Percentiles rank a stretch among this genome's conserved stretches.
Evolutionary conservation across 768 basidiomycete genomes (phyloP).

Genomic region (Artomyces pyxidatus): DNA sequence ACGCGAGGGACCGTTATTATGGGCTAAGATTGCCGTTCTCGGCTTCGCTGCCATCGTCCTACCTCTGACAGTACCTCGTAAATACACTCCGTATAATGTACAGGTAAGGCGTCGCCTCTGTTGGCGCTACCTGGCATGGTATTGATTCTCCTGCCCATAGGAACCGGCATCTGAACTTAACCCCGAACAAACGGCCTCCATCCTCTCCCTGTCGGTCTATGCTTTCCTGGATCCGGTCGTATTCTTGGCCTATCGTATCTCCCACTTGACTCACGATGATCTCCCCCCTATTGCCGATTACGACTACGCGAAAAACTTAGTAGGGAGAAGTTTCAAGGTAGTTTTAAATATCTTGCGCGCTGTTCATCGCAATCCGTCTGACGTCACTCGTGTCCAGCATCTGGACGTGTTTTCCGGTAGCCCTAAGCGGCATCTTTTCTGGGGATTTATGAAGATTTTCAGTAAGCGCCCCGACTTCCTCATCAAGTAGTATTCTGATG

Average conservation of each 20-base stretch:
- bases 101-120: background rate
- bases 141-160: constrained; percentile 5
- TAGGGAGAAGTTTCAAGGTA: constrained; percentile 12
- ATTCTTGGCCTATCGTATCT: constrained; percentile 31
- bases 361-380: background rate
- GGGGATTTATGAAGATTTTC: constrained; percentile 18
- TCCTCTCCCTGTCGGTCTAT: constrained; percentile 31
- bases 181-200: constrained; percentile 25
- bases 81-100: background rate
- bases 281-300: constrained; percentile 45
- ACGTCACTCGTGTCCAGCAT: constrained; percentile 15
- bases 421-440: constrained; percentile 18
- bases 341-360: constrained; percentile 25
- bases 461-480: constrained; percentile 5
- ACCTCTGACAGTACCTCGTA: background rate
- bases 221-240: constrained; percentile 48
- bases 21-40: background rate
- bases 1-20: background rate
- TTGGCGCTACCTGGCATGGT: background rate
- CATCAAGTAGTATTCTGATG: background rate
- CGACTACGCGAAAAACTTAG: constrained; percentile 29
- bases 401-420: constrained; percentile 18
- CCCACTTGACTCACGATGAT: constrained; percentile 34
- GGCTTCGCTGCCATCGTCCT: background rate
- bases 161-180: constrained; percentile 19